These are phyloP conservation scores for Centella asiatica DNA, from an alignment of 129 eudicot genomes.

Conservation along the genomic window DNA sequence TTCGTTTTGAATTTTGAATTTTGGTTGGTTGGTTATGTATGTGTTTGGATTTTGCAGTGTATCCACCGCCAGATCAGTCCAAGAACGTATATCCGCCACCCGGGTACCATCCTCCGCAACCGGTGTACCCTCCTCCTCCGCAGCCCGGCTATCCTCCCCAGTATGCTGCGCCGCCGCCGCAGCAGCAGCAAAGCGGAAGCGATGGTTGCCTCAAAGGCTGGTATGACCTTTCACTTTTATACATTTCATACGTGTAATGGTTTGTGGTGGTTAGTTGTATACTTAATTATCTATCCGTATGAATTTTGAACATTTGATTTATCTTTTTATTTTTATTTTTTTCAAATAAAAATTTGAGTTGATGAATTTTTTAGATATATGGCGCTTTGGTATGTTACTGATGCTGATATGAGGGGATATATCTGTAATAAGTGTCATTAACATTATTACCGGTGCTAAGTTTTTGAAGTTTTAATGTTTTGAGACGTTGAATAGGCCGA, in stretches of 20 bases:
- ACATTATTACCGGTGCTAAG: no score
- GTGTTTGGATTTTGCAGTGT: slow-evolving; percentile 37
- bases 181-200: slow-evolving; percentile 22
- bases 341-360: no score
- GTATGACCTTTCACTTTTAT: slow-evolving; percentile 21
- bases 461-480: no score
- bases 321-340: no score
- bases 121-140: slow-evolving; percentile 39
- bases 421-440: no score
- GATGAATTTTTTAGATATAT: no score
- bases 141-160: slow-evolving; percentile 36
- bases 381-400: no score
- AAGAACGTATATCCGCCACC: slow-evolving; percentile 67
- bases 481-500: no score
- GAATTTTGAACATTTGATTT: no score
- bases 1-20: not conserved
- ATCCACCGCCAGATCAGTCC: slow-evolving; percentile 63
- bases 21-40: slow-evolving; percentile 2
- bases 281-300: no score
- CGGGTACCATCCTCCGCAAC: slow-evolving; percentile 30
- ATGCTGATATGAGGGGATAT: no score
- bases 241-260: not conserved
- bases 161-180: slow-evolving; percentile 58
- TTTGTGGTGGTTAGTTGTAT: no score
- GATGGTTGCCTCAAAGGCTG: slow-evolving; percentile 58